Evolutionary conservation across 305 asterid genomes (phyloP).

Genomic region (Rubia peregrina): DNA sequence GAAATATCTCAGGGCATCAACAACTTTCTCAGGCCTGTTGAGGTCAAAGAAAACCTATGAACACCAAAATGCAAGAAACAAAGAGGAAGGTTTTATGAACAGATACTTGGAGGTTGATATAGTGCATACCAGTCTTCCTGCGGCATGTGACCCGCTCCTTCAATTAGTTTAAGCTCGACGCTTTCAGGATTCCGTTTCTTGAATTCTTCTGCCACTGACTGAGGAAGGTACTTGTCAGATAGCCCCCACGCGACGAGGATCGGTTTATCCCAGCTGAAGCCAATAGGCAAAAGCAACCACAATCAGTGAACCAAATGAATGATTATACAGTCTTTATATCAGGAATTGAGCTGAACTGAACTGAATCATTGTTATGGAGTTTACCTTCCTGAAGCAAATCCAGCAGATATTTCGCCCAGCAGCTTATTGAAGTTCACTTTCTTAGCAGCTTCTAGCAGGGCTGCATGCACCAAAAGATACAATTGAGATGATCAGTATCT

Average conservation of each 20-base stretch:
- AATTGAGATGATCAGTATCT: neutral
- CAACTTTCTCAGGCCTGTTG: slow-evolving; percentile 91
- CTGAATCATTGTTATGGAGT: neutral
- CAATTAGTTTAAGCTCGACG: slow-evolving; percentile 63
- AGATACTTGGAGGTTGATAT: neutral
- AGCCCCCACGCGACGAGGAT: slow-evolving; percentile 83
- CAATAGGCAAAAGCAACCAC: neutral
- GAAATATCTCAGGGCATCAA: slow-evolving; percentile 54
- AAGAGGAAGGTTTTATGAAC: neutral
- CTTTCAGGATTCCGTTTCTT: slow-evolving; percentile 48
- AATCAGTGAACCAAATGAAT: neutral
- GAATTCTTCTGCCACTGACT: slow-evolving; percentile 77
- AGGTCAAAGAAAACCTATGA: slow-evolving; percentile 7
- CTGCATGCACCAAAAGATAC: slow-evolving; percentile 32
- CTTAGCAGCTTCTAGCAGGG: slow-evolving; percentile 79
- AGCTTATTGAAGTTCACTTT: slow-evolving; percentile 61
- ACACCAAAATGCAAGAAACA: slow-evolving; percentile 10
- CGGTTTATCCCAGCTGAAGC: slow-evolving; percentile 76
- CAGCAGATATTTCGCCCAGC: slow-evolving; percentile 49
- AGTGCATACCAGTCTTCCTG: slow-evolving; percentile 88
- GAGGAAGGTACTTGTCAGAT: slow-evolving; percentile 94
- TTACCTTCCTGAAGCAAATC: slow-evolving; percentile 91
- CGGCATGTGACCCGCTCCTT: slow-evolving; percentile 99
- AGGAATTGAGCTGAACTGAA: neutral
- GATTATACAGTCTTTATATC: neutral